These are phyloP conservation scores for Picochlorum sp. DNA, from an alignment of 139 green algal species.

Conservation along the genomic window DNA sequence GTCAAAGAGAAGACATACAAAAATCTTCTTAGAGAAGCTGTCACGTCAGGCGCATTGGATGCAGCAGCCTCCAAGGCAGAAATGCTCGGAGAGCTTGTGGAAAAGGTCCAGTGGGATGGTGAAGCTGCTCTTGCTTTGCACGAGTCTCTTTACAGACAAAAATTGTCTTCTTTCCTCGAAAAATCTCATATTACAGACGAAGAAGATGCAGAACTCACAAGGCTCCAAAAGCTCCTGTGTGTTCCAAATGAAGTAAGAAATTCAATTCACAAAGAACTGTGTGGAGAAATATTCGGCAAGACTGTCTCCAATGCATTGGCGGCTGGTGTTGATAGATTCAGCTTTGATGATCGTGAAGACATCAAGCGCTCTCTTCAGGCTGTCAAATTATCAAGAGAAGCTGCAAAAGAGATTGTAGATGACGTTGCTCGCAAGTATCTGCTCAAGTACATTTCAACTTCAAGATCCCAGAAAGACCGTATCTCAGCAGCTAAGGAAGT, in stretches of 20 bases:
- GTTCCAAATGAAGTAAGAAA: slow-evolving; percentile 51
- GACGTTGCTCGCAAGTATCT: slow-evolving; percentile 31
- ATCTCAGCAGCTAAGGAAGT: slow-evolving; percentile 69
- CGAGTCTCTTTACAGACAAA: slow-evolving; percentile 68
- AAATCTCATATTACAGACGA: slow-evolving; percentile 56
- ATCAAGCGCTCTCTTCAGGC: slow-evolving; percentile 55
- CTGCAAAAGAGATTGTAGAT: slow-evolving; percentile 43
- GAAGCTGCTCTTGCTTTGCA: slow-evolving; percentile 76
- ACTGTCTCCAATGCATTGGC: slow-evolving; percentile 35
- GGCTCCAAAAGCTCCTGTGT: slow-evolving; percentile 79
- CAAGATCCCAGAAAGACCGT: slow-evolving; percentile 45
- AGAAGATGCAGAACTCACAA: slow-evolving; percentile 60
- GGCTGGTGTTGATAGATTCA: slow-evolving; percentile 54
- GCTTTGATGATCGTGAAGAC: slow-evolving; percentile 43
- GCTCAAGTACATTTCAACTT: slow-evolving; percentile 47
- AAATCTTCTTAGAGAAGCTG: slow-evolving; percentile 61
- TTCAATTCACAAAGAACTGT: slow-evolving; percentile 43
- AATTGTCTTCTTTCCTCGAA: slow-evolving; percentile 59
- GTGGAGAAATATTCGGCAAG: slow-evolving; percentile 48
- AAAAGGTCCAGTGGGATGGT: slow-evolving; percentile 57
- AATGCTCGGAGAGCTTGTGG: slow-evolving; percentile 73
- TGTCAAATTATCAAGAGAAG: slow-evolving; percentile 53
- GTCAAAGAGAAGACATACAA: slow-evolving; percentile 52
- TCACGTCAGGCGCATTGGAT: slow-evolving; percentile 48
- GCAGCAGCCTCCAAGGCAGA: slow-evolving; percentile 38